A percentile compares a stretch with the other conserved stretches of the same genome.
Conservation (phyloP, 306 rosid genomes). For the Vigna mungo region DNA sequence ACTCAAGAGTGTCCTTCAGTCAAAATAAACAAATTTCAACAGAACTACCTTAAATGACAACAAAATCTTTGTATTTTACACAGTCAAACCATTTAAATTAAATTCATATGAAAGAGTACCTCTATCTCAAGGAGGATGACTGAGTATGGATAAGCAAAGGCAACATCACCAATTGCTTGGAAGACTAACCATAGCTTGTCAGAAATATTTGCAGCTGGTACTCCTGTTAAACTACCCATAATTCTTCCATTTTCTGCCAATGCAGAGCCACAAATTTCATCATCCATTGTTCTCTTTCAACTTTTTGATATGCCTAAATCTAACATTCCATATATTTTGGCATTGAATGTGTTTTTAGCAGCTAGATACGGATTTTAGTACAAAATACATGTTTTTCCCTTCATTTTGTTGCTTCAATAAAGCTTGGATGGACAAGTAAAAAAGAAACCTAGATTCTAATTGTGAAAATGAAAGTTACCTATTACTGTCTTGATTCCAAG, state of each 20-base stretch:
- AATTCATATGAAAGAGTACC: constrained; percentile 50
- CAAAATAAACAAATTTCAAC: constrained; percentile 6
- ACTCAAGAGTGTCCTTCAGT: constrained; percentile 77
- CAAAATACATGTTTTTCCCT: constrained; percentile 16
- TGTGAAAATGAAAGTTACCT: constrained; percentile 51
- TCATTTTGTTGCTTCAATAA: not conserved
- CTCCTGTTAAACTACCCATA: constrained; percentile 76
- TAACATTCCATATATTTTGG: not conserved
- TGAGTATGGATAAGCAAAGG: constrained; percentile 87
- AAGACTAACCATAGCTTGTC: constrained; percentile 70
- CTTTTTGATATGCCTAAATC: not conserved
- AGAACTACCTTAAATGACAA: not conserved
- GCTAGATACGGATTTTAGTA: constrained; percentile 29
- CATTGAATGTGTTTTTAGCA: not conserved
- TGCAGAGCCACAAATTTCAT: constrained; percentile 21
- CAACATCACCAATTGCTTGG: constrained; percentile 89
- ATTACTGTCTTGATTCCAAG: constrained; percentile 71
- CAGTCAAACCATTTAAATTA: not conserved
- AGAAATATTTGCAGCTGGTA: constrained; percentile 59
- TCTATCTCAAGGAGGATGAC: constrained; percentile 79
- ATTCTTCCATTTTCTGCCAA: constrained; percentile 76
- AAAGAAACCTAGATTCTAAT: not conserved
- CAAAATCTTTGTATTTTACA: not conserved
- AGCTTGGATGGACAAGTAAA: constrained; percentile 20
- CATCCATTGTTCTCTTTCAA: constrained; percentile 9